phyloP scores from a whole-genome alignment of 176 grass and related monocot genomes.

The Carex cristatella region DNA sequence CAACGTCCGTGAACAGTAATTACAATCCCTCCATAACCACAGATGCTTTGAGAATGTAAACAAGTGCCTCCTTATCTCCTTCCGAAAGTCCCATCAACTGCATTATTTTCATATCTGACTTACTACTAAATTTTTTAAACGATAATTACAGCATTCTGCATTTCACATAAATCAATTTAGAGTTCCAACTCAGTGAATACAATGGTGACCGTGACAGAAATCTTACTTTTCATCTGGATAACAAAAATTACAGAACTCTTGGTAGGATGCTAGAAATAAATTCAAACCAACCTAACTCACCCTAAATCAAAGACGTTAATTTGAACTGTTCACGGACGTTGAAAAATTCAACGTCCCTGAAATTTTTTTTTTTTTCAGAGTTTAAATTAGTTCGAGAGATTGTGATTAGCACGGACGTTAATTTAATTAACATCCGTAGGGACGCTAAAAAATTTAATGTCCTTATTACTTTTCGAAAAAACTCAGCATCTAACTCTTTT shows the following conservation, averaged over 20 bases:
- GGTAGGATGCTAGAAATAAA: neutral
- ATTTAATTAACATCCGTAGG: no score
- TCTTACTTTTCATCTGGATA: neutral
- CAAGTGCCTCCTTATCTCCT: constrained; percentile 76
- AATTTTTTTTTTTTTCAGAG: no score
- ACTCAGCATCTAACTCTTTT: no score
- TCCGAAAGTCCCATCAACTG: constrained; percentile 71
- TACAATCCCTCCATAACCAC: constrained; percentile 44
- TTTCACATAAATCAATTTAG: neutral
- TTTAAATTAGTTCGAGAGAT: no score
- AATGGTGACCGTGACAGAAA: neutral
- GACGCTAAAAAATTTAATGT: no score
- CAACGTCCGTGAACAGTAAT: no score
- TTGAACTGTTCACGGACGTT: no score
- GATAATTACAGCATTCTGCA: neutral
- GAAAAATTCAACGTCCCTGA: no score
- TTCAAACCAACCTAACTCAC: neutral
- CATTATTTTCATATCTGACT: neutral
- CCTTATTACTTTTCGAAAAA: no score
- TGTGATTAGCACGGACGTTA: no score
- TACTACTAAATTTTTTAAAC: neutral
- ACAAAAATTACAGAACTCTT: neutral
- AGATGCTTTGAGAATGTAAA: constrained; percentile 68
- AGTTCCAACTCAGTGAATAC: neutral
- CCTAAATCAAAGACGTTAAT: neutral